Evolutionary conservation across 1,139 yeast genomes (phyloP).

Genomic region (Suhomyces panamericanus): DNA sequence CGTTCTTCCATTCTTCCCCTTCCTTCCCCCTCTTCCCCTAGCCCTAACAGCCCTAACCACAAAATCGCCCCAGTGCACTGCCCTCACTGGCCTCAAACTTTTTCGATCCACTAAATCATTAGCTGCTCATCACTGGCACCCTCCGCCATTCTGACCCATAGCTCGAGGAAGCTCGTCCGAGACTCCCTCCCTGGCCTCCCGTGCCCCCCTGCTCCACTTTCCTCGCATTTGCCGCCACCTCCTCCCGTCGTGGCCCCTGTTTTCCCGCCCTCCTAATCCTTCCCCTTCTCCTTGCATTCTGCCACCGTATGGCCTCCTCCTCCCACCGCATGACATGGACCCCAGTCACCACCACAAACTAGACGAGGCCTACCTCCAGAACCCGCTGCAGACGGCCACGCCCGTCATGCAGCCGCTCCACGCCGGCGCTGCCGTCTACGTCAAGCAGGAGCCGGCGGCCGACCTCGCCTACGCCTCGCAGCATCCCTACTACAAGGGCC

Average conservation of each 20-base stretch:
- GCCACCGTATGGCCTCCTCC: conserved; percentile 1
- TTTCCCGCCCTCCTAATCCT: background rate
- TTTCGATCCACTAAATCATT: conserved; percentile 7
- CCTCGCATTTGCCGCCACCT: background rate
- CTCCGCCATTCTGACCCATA: background rate
- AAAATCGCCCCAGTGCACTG: conserved; percentile 5
- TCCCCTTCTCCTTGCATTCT: background rate
- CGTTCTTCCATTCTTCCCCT: background rate
- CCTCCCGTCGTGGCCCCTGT: background rate
- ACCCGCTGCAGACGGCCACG: conserved; percentile 5
- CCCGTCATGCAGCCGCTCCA: conserved; percentile 7
- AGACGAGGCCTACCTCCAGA: conserved; percentile 13
- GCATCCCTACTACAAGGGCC: conserved; percentile 5
- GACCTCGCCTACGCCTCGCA: conserved; percentile 7
- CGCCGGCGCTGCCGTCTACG: conserved; percentile 3
- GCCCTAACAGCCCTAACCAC: conserved; percentile 5
- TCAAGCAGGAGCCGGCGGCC: conserved; percentile 11
- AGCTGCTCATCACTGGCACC: conserved; percentile 9
- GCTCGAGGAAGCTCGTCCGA: background rate
- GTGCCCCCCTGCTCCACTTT: background rate
- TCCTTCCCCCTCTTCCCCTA: background rate
- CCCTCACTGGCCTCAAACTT: conserved; percentile 5
- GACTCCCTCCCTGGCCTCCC: background rate
- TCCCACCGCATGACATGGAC: conserved; percentile 3
- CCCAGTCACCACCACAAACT: conserved; percentile 14